Evolutionary conservation across 169 alveolate species (phyloP), one percentile per base, ranked within the genome.

Genomic region (Cryptosporidium ubiquitum): DNA sequence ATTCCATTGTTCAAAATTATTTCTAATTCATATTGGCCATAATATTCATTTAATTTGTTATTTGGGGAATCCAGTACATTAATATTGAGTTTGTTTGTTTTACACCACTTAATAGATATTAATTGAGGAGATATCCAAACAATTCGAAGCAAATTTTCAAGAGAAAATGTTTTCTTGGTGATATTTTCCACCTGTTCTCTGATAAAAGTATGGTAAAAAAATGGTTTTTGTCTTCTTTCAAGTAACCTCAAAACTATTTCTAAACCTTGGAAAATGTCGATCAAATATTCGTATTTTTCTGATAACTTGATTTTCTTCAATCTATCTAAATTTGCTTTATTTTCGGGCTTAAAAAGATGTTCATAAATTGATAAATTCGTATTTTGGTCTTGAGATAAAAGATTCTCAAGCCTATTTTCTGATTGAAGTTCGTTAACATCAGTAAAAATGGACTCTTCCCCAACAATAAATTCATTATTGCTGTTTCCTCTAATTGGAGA

Each of bases 141-240:
- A 44, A 79, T 40, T 79, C 44, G 52, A 60, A 37, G 89, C 20
- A 79, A 60, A 64, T 61, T 64, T 3, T 79, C 75, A 26, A 79
- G 58, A 23, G 55, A 20, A 79, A 79, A 61, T 23, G 37, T n/a
- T 61, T 79, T 79, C 14, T 79, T 58, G n/a, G 75, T 61, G 9
- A 79, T 51, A 26, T 64, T 79, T 29, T 79, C 89, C 10, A 64
- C 89, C 35, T 79, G 89, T 4, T 79, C 89, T 40, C 40, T 79
- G 39, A 79, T 49, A 60, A 79, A 29, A 35, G 66, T 44, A 42
- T 66, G 89, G 61, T 79, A 79, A 61, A 79, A 64, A 61, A 79
- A 79, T 37, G 89, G 89, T 14, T 64, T 79, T 44, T 79, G 89
- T 37, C 89, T 58, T 79, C 89, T 79, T 44, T 79, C 89, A 31